phyloP scores from a whole-genome alignment of 2,329 filamentous ascomycete species.

The Chaetomiaceae sp. region DNA sequence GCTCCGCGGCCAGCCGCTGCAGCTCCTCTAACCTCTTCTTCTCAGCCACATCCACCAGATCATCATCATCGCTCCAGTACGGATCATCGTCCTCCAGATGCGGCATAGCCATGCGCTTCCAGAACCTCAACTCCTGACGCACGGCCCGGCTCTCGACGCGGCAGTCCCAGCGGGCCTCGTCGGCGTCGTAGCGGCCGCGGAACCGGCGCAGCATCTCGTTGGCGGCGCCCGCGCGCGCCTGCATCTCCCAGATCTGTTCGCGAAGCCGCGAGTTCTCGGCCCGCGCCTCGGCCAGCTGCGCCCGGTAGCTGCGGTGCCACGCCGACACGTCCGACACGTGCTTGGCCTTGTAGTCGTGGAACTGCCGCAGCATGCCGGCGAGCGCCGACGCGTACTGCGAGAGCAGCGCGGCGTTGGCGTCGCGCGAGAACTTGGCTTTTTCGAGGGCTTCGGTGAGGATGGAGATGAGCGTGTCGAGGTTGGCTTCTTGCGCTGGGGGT shows the following conservation, averaged over 20 bases:
- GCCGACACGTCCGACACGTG: slow-evolving; percentile 55
- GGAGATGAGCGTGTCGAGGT: slow-evolving; percentile 56
- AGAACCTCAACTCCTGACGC: slow-evolving; percentile 56
- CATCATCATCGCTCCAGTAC: slow-evolving; percentile 60
- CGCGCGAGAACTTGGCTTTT: slow-evolving; percentile 53
- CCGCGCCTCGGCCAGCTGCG: slow-evolving; percentile 58
- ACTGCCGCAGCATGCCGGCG: slow-evolving; percentile 53
- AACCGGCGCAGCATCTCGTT: slow-evolving; percentile 54
- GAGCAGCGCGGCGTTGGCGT: slow-evolving; percentile 54
- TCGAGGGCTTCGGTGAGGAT: slow-evolving; percentile 57
- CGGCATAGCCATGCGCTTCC: slow-evolving; percentile 61
- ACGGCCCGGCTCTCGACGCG: slow-evolving; percentile 46
- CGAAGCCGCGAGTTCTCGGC: slow-evolving; percentile 57
- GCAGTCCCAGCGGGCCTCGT: slow-evolving; percentile 47
- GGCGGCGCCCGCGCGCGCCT: slow-evolving; percentile 51
- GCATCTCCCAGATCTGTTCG: slow-evolving; percentile 62
- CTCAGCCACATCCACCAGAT: slow-evolving; percentile 55
- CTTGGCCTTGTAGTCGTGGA: slow-evolving; percentile 60
- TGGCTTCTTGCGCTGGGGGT: slow-evolving; percentile 49
- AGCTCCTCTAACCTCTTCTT: slow-evolving; percentile 50
- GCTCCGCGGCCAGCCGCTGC: slow-evolving; percentile 39
- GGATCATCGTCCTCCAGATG: slow-evolving; percentile 53
- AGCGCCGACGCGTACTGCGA: slow-evolving; percentile 53
- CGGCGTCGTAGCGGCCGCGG: slow-evolving; percentile 50
- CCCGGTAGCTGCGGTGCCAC: slow-evolving; percentile 61